These are phyloP conservation scores for Psilocybe azurescens DNA, from an alignment of 768 basidiomycete species.

Conservation along the genomic window DNA sequence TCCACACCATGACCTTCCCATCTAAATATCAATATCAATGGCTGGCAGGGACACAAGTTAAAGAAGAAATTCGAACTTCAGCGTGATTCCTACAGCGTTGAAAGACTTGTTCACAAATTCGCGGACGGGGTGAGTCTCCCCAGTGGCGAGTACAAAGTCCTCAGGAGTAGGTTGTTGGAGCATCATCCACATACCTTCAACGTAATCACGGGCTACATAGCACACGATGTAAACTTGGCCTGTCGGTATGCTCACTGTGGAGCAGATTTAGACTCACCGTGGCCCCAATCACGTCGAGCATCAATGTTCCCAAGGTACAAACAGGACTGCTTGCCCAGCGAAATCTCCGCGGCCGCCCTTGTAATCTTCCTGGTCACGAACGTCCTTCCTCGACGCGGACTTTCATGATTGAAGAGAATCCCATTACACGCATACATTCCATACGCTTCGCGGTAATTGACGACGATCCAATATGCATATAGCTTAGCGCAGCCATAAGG, in stretches of 20 bases:
- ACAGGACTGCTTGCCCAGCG: constrained; percentile 85
- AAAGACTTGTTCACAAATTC: constrained; percentile 95
- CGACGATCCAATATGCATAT: constrained; percentile 89
- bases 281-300: constrained; percentile 97
- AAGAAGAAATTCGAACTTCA: constrained; percentile 52
- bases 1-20: constrained; percentile 82
- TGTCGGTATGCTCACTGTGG: background rate
- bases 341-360: constrained; percentile 91
- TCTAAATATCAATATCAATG: constrained; percentile 36
- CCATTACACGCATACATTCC: constrained; percentile 97
- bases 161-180: constrained; percentile 84
- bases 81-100: constrained; percentile 62
- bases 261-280: constrained; percentile 58
- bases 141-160: constrained; percentile 95
- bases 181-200: constrained; percentile 98
- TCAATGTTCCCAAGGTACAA: constrained; percentile 95
- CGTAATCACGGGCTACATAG: constrained; percentile 78
- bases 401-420: constrained; percentile 98
- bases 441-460: constrained; percentile 95
- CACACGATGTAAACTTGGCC: constrained; percentile 1
- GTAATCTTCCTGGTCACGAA: constrained; percentile 97
- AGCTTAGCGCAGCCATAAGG: constrained; percentile 97
- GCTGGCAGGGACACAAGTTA: background rate
- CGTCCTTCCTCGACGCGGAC: constrained; percentile 90
- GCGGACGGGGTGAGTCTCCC: constrained; percentile 93